Percentiles rank a stretch among this genome's conserved stretches.
phyloP scores from a whole-genome alignment of 2,329 filamentous ascomycete species.

The Aureobasidium sp. region DNA sequence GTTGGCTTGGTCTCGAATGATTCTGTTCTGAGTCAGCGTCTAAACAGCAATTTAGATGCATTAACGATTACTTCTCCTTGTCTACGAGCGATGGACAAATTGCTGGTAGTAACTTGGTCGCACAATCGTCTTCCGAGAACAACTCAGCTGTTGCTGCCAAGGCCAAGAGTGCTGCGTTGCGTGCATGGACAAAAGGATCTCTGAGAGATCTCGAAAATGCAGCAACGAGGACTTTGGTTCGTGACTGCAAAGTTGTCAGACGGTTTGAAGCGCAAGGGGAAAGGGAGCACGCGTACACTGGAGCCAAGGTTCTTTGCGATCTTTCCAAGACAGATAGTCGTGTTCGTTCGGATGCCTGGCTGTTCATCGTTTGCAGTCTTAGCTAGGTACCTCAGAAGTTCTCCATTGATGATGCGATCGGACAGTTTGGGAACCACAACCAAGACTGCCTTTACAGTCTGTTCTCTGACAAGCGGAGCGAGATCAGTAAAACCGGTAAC shows the following conservation, averaged over 20 bases:
- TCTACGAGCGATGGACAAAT: conserved; percentile 81
- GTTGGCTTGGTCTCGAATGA: conserved; percentile 82
- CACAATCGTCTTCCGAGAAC: conserved; percentile 86
- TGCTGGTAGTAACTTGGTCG: conserved; percentile 70
- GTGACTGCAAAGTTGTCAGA: conserved; percentile 44
- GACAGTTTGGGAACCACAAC: conserved; percentile 82
- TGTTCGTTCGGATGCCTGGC: conserved; percentile 94
- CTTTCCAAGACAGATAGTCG: conserved; percentile 93
- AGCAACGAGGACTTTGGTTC: conserved; percentile 84
- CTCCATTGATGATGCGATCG: conserved; percentile 87
- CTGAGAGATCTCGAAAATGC: conserved; percentile 83
- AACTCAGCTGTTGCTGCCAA: conserved; percentile 75
- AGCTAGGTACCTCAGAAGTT: conserved; percentile 79
- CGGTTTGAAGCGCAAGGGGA: neutral
- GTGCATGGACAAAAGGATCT: conserved; percentile 90
- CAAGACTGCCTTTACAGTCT: conserved; percentile 90
- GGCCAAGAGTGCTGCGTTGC: conserved; percentile 81
- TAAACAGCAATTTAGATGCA: no score
- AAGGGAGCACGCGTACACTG: conserved; percentile 29
- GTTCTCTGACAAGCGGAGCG: conserved; percentile 84
- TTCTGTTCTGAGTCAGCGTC: conserved; percentile 26
- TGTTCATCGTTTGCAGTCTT: conserved; percentile 98
- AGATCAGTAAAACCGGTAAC: conserved; percentile 91
- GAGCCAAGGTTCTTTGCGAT: conserved; percentile 82
- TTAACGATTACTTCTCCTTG: conserved; percentile 65